phyloP scores from a whole-genome alignment of 768 basidiomycete species.

The Naematelia encephala region DNA sequence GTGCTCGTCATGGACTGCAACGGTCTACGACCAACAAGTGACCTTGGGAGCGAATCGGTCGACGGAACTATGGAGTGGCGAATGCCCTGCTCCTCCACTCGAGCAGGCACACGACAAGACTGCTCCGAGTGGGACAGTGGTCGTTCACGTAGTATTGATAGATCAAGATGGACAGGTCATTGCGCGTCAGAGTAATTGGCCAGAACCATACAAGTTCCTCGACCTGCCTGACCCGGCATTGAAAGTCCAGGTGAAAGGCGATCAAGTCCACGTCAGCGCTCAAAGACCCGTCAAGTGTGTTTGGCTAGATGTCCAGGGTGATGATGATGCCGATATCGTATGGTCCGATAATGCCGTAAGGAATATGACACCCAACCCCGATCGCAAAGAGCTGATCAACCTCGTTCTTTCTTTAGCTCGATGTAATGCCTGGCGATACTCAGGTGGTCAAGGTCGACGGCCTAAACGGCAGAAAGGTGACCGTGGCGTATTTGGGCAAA shows the following conservation, averaged over 20 bases:
- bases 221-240: slow-evolving; percentile 68
- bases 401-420: slow-evolving; percentile 44
- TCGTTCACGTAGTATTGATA: slow-evolving; percentile 66
- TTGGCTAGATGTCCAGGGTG: slow-evolving; percentile 64
- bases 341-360: slow-evolving; percentile 83
- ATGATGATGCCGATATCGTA: slow-evolving; percentile 58
- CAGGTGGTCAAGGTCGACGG: slow-evolving; percentile 67
- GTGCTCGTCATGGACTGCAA: background rate
- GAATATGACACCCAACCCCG: no score
- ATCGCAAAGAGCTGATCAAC: no score
- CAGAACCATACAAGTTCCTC: slow-evolving; percentile 94
- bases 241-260: slow-evolving; percentile 53
- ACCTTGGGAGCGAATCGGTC: slow-evolving; percentile 66
- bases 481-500: slow-evolving; percentile 49
- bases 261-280: slow-evolving; percentile 34
- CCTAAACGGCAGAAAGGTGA: slow-evolving; percentile 64
- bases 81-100: slow-evolving; percentile 68
- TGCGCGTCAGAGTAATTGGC: slow-evolving; percentile 58
- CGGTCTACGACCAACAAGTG: background rate
- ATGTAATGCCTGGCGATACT: slow-evolving; percentile 80
- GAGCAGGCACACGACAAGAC: background rate
- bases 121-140: slow-evolving; percentile 63
- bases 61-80: slow-evolving; percentile 75
- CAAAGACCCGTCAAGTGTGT: slow-evolving; percentile 77
- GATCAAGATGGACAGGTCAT: slow-evolving; percentile 32